A percentile compares a stretch with the other conserved stretches of the same genome.
Evolutionary conservation across 176 grass and related monocot species (phyloP).

Genomic region (Triticum turgidum): DNA sequence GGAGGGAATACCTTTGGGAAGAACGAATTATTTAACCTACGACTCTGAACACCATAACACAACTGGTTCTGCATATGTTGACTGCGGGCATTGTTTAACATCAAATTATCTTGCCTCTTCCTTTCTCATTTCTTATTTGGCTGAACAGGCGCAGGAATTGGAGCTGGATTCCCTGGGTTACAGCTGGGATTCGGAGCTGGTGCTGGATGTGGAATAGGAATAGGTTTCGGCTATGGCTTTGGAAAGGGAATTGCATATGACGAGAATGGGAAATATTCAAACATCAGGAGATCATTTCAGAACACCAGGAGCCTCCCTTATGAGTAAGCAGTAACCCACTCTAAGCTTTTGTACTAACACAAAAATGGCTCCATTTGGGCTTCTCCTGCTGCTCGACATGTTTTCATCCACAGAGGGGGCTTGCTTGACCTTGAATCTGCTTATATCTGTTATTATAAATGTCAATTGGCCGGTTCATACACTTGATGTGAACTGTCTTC

Average conservation of each 20-base stretch:
- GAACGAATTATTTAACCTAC: background rate
- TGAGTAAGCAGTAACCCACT: conserved; percentile 56
- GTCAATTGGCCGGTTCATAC: background rate
- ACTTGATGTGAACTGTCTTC: background rate
- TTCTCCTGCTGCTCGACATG: background rate
- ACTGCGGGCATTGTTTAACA: background rate
- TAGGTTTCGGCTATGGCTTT: conserved; percentile 88
- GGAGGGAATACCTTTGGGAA: background rate
- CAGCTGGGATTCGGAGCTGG: conserved; percentile 77
- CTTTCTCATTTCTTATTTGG: conserved; percentile 15
- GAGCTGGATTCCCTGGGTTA: conserved; percentile 81
- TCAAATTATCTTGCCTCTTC: background rate
- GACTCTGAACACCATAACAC: background rate
- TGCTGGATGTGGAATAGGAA: conserved; percentile 86
- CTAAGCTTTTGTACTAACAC: background rate
- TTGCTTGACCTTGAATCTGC: background rate
- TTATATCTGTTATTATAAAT: background rate
- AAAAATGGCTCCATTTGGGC: background rate
- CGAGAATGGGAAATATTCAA: conserved; percentile 69
- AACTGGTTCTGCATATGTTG: background rate
- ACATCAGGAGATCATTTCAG: conserved; percentile 69
- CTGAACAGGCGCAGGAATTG: conserved; percentile 75
- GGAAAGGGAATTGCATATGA: conserved; percentile 87
- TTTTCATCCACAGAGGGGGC: background rate
- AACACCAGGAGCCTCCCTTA: conserved; percentile 43